Conservation (phyloP, 306 rosid genomes). For the Vigna mungo region DNA sequence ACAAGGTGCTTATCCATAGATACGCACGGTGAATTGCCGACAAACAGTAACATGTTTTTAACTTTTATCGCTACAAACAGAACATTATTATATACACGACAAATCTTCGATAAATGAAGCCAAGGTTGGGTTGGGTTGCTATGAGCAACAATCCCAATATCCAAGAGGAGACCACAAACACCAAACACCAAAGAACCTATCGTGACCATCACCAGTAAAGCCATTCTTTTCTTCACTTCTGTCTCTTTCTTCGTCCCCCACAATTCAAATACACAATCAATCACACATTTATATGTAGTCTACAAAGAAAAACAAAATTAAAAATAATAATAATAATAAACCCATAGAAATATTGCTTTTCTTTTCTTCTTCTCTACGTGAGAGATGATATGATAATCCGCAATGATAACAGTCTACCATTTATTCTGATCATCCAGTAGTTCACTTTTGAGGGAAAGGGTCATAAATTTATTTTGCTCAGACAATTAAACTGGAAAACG, state of each 20-base stretch:
- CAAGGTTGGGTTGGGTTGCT: background rate
- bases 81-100: background rate
- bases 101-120: conserved; percentile 26
- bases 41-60: background rate
- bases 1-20: too few relatives aligned
- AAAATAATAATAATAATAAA: background rate
- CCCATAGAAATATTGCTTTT: background rate
- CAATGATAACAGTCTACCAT: conserved; percentile 11
- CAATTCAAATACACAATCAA: background rate
- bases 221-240: background rate
- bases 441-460: background rate
- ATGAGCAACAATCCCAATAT: background rate
- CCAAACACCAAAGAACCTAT: conserved; percentile 22
- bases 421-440: background rate
- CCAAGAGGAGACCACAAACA: conserved; percentile 31
- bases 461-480: background rate
- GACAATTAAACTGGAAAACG: conserved; percentile 27
- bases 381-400: background rate
- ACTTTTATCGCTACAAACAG: background rate
- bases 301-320: too few relatives aligned
- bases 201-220: conserved; percentile 8
- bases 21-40: too few relatives aligned
- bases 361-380: conserved; percentile 43
- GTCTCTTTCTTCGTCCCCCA: background rate
- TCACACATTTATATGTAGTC: background rate